Evolutionary conservation across 129 eudicot species (phyloP).

Genomic region (Mikania micrantha): DNA sequence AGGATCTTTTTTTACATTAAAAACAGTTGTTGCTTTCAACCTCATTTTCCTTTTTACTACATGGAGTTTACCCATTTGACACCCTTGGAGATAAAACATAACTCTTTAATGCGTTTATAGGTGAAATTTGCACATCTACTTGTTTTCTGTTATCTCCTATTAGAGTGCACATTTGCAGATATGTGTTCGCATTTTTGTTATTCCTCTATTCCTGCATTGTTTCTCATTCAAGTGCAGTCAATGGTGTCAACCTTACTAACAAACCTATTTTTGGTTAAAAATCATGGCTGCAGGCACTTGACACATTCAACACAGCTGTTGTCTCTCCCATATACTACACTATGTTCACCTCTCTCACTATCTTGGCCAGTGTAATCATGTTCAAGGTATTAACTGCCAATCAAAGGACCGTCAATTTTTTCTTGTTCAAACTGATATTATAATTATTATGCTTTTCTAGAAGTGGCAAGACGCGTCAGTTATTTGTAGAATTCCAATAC

Average conservation of each 20-base stretch:
- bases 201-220: background rate
- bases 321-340: conserved; percentile 96
- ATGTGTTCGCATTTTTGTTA: background rate
- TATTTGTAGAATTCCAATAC: background rate
- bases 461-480: background rate
- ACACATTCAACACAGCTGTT: conserved; percentile 89
- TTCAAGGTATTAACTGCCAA: conserved; percentile 53
- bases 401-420: background rate
- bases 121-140: background rate
- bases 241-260: background rate
- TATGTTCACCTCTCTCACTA: conserved; percentile 86
- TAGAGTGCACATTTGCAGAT: background rate
- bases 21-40: no score
- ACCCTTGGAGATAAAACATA: no score
- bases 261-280: background rate
- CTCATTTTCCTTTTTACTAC: no score
- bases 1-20: no score
- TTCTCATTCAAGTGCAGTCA: conserved; percentile 3
- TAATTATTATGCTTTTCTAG: background rate
- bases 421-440: background rate
- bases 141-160: background rate
- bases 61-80: no score
- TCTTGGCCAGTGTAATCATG: conserved; percentile 94
- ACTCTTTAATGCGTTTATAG: background rate
- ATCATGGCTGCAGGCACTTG: conserved; percentile 74